Base-by-base conservation (phyloP, 2,329 filamentous ascomycete species). In the Tolypocladium ovalisporum region DNA sequence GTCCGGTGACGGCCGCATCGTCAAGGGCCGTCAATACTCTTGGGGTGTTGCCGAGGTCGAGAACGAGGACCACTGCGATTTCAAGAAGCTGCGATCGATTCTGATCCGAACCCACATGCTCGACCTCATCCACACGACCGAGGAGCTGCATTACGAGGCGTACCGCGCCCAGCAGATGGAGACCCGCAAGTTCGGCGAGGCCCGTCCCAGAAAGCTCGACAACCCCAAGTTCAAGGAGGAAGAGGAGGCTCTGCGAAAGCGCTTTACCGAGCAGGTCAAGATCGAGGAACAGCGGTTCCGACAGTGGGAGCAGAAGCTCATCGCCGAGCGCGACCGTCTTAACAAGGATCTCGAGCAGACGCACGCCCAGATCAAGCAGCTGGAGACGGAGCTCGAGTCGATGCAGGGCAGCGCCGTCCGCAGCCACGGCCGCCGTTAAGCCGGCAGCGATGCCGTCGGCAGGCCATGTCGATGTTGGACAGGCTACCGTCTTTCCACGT, bases 171-270 rank as follows among this genome's bases (percentile, higher is more conserved):
- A 96, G 76, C 95, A 99, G 79, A 99, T 99, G 94, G 94, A 99
- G 82, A 99, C 94, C 54, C 86, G 94, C 78, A 99, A 99, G 79
- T 97, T 99, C 67, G 94, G 94, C 76, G 95, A 99, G 80, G 93
- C 92, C 59, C 87, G 93, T 65, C 94, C 94, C 66, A 84, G 93
- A 76, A 99, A 99, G 85, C 82, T 99, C 68, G 94, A 99, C 80
- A 99, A 99, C 82, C 94, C 94, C 78, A 99, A 99, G 82, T 99
- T 97, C 85, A 99, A 99, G 85, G 94, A 99, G 75, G 94, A 99
- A 77, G 94, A 99, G 73, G 94, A 99, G 82, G 89, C 90, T 61
- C 86, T 99, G 64, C 87, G 94, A 78, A 99, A 99, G 86, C 86
- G 95, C 67, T 99, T 99, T 79, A 99, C 94, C 66, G 94, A 99